Evolutionary conservation across 2,329 filamentous ascomycete genomes (phyloP).

Genomic region (Pseudogymnoascus sp.): DNA sequence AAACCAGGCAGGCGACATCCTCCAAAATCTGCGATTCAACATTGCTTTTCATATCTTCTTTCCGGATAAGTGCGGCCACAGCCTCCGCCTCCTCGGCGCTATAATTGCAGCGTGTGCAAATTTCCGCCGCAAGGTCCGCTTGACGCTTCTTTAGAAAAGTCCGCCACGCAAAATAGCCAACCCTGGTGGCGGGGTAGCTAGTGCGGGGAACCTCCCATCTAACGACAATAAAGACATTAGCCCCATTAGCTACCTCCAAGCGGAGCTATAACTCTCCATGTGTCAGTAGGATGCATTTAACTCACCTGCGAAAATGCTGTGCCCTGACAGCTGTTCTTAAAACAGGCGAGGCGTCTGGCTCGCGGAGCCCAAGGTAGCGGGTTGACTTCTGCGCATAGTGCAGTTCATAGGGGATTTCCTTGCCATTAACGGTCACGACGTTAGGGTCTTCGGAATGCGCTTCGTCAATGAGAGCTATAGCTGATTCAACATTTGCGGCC

Average conservation of each 20-base stretch:
- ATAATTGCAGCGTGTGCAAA: constrained; percentile 37
- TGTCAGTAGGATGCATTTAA: neutral
- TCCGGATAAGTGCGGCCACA: constrained; percentile 65
- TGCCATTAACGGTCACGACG: constrained; percentile 37
- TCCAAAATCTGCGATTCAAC: constrained; percentile 68
- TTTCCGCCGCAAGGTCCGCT: constrained; percentile 47
- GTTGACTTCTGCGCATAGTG: constrained; percentile 79
- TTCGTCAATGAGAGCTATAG: constrained; percentile 62
- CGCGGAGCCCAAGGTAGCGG: constrained; percentile 54
- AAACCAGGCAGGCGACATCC: constrained; percentile 80
- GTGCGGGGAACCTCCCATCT: constrained; percentile 72
- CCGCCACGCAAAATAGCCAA: constrained; percentile 76
- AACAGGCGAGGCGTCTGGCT: constrained; percentile 53
- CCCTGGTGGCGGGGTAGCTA: constrained; percentile 63
- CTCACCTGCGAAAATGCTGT: constrained; percentile 67
- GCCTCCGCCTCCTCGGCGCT: constrained; percentile 46
- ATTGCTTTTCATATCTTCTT: constrained; percentile 60
- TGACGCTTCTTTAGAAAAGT: constrained; percentile 65
- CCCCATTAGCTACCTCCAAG: neutral
- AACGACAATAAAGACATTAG: neutral
- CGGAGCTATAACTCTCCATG: neutral
- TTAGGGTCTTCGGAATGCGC: constrained; percentile 63
- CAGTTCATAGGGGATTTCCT: constrained; percentile 62
- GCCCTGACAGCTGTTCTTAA: constrained; percentile 71
- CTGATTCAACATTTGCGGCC: constrained; percentile 34